Conservation (phyloP, 208 protist species). For the Acanthamoeba castellanii region DNA sequence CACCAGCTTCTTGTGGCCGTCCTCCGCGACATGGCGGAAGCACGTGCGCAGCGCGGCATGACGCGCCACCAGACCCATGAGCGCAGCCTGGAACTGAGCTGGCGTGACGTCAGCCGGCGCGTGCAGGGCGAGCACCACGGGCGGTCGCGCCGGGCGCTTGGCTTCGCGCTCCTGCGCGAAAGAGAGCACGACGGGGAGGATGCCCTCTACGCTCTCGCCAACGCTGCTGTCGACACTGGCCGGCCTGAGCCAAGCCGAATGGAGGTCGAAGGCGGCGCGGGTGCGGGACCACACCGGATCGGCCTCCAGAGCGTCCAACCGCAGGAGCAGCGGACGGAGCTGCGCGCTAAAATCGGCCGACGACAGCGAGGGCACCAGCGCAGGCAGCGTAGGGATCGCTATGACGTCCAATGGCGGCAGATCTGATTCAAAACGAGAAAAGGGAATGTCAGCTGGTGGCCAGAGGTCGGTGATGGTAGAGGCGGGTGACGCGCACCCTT, state of each 20-base stretch:
- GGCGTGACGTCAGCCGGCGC: conserved; percentile 37
- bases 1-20: not conserved
- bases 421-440: not conserved
- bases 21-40: not conserved
- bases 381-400: conserved; percentile 88
- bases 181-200: not conserved
- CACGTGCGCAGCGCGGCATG: conserved; percentile 29
- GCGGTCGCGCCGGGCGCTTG: not conserved
- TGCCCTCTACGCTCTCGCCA: not conserved
- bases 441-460: too few relatives aligned
- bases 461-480: not conserved
- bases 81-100: conserved; percentile 19
- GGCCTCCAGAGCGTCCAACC: conserved; percentile 54
- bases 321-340: conserved; percentile 76
- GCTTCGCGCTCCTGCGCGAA: conserved; percentile 43
- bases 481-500: not conserved
- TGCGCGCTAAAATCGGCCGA: conserved; percentile 80
- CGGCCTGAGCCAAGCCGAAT: conserved; percentile 32
- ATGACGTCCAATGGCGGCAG: conserved; percentile 82
- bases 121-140: not conserved
- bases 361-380: conserved; percentile 85
- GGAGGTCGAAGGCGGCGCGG: conserved; percentile 19
- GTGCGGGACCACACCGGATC: conserved; percentile 61
- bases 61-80: not conserved
- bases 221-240: not conserved